phyloP scores from a whole-genome alignment of 192 early-diverging fungal genomes.

The Umbelopsis vinacea region DNA sequence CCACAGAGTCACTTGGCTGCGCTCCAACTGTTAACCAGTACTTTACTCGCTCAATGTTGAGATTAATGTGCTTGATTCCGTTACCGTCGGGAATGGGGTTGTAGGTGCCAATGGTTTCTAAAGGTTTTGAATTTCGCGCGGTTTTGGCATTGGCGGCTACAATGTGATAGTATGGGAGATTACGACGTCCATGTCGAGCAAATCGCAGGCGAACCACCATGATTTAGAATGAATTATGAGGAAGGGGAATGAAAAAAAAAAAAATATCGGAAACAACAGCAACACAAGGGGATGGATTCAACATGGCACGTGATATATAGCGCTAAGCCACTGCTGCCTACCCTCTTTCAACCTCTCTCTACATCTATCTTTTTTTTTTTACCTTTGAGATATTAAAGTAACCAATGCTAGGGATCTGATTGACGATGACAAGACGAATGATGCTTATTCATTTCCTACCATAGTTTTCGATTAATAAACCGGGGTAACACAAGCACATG shows the following conservation, averaged over 20 bases:
- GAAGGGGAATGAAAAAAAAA: not conserved
- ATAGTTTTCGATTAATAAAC: too few species aligned
- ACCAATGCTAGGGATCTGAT: too few species aligned
- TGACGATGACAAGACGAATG: too few species aligned
- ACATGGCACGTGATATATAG: not conserved
- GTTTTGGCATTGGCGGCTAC: conserved; percentile 85
- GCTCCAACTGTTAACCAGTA: conserved; percentile 98
- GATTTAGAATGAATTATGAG: not conserved
- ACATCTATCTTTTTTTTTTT: too few species aligned
- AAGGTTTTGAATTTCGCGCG: conserved; percentile 83
- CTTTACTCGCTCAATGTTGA: conserved; percentile 89
- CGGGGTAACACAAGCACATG: too few species aligned
- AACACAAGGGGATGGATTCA: too few species aligned
- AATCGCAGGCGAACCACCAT: conserved; percentile 89
- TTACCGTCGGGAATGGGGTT: conserved; percentile 80
- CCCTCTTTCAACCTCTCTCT: too few species aligned
- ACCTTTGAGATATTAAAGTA: too few species aligned
- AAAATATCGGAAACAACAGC: too few species aligned
- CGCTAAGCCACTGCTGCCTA: too few species aligned
- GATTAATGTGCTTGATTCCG: conserved; percentile 82
- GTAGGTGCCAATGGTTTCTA: conserved; percentile 92
- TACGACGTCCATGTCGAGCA: conserved; percentile 86
- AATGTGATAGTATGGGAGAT: conserved; percentile 94
- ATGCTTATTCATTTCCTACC: too few species aligned
- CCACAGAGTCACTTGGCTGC: conserved; percentile 92